These are phyloP conservation scores for Teunomyces lycoperdinae DNA, from an alignment of 805 yeast species.

Conservation along the genomic window DNA sequence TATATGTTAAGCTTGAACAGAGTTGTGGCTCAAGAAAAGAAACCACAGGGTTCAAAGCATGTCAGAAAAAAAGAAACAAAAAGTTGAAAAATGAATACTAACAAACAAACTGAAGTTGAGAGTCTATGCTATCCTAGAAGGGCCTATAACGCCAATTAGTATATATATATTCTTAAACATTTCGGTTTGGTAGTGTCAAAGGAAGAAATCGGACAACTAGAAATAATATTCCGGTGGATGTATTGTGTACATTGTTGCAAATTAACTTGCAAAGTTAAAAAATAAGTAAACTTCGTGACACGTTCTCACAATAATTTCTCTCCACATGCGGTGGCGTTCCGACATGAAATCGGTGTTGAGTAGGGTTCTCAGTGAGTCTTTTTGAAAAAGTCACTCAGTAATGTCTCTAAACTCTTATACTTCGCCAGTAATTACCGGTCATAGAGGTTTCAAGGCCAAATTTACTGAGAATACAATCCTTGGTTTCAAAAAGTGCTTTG, in stretches of 20 bases:
- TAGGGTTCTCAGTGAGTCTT: neutral
- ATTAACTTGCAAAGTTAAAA: neutral
- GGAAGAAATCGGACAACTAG: no score
- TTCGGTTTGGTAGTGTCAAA: no score
- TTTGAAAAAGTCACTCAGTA: neutral
- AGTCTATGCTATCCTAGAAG: no score
- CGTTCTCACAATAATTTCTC: neutral
- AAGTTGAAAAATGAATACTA: neutral
- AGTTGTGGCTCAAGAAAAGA: neutral
- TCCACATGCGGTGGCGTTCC: neutral
- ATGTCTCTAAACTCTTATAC: slow-evolving; percentile 6
- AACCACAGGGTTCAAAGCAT: neutral
- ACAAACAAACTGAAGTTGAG: neutral
- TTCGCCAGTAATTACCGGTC: slow-evolving; percentile 37
- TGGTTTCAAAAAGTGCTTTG: slow-evolving; percentile 37
- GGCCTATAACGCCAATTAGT: no score
- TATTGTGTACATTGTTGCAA: no score
- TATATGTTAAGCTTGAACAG: no score
- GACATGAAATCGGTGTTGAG: neutral
- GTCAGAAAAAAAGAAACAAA: neutral
- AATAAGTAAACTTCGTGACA: neutral
- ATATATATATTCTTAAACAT: no score
- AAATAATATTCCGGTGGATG: no score
- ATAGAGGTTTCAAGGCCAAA: slow-evolving; percentile 41
- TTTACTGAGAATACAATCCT: slow-evolving; percentile 38